phyloP scores from a whole-genome alignment of 495 filamentous ascomycete genomes.

The Bathelium albidoporum region DNA sequence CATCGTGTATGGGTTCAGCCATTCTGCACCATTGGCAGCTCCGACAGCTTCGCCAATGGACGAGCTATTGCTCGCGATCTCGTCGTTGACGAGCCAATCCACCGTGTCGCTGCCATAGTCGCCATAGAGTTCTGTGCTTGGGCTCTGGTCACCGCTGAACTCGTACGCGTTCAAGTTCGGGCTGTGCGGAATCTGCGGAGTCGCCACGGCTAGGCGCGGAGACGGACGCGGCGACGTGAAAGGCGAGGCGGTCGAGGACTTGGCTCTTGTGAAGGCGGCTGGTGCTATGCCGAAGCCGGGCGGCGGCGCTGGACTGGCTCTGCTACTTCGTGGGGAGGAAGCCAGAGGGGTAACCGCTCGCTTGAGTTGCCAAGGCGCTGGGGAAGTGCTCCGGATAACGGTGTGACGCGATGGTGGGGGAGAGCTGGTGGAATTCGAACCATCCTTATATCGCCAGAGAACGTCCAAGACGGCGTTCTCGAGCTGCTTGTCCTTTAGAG shows the following conservation, averaged over 20 bases:
- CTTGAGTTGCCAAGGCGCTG: constrained; percentile 80
- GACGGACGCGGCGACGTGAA: constrained; percentile 93
- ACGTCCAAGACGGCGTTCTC: constrained; percentile 88
- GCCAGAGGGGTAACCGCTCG: constrained; percentile 70
- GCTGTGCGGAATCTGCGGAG: constrained; percentile 87
- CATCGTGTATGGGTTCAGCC: constrained; percentile 60
- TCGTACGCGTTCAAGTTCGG: constrained; percentile 90
- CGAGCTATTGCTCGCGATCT: constrained; percentile 62
- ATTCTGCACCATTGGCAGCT: constrained; percentile 62
- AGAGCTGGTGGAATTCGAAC: constrained; percentile 58
- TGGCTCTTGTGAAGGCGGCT: constrained; percentile 59
- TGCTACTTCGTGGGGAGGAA: constrained; percentile 59
- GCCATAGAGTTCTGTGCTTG: constrained; percentile 74
- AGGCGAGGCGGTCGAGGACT: constrained; percentile 70
- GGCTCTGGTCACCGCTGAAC: constrained; percentile 60
- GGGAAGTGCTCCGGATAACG: constrained; percentile 79
- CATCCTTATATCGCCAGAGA: constrained; percentile 81
- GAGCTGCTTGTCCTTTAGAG: constrained; percentile 61
- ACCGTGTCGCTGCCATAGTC: constrained; percentile 89
- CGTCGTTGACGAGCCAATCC: constrained; percentile 92
- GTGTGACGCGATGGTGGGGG: constrained; percentile 79
- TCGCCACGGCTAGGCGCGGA: constrained; percentile 80
- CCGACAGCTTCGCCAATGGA: constrained; percentile 55
- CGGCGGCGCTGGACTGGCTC: constrained; percentile 66
- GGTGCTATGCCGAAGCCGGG: constrained; percentile 66